Base-by-base conservation (phyloP, 345 rosid species). In the Populus alba region DNA sequence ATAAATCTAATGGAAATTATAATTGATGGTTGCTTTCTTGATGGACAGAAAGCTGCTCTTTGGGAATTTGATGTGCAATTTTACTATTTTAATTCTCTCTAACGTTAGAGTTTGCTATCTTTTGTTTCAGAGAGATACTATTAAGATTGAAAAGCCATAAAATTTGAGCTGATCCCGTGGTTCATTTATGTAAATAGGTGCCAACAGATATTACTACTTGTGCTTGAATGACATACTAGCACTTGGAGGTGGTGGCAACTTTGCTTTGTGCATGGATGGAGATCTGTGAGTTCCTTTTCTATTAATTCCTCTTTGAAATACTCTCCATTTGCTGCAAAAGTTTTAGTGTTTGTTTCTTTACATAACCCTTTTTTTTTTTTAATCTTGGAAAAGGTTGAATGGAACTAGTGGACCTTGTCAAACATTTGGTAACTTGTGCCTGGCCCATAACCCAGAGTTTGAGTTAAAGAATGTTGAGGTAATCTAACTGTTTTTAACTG, bases 381-480 rank as follows among this genome's bases (percentile, higher is more conserved):
- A 22, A 2, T 67, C 70, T 76, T 71, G 81, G 67, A 72, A 83
- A 79, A 95, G 99, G 86, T 89, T 95, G 71, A 90, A 78, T 73
- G 99, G 94, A 85, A 93, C 92, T 70, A 95, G 98, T 75, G 98
- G 97, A 79, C 87, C 96, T 61, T 89, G 92, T 68, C 92, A 93
- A 76, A 95, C 98, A 31, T 95, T 87, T 80, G 98, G 97, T 68
- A 95, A 87, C 85, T 85, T 84, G 76, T 92, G 98, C 81, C 85
- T 93, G 78, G 98, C 99, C 73, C 92, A 87, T 83, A 86, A 82
- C 68, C 49, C 81, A 12, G 92, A 95, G 67, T 93, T 92, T 51
- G 94, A 92, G 83, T 72, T 92, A 72, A 92, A 90, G 86, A 88
- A 92, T 71, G 94, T 95, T 33, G 99, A 95, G 98, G 99, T 94